Conservation (phyloP, 108 stramenopile genomes). For the Fragilariopsis cylindrus region DNA sequence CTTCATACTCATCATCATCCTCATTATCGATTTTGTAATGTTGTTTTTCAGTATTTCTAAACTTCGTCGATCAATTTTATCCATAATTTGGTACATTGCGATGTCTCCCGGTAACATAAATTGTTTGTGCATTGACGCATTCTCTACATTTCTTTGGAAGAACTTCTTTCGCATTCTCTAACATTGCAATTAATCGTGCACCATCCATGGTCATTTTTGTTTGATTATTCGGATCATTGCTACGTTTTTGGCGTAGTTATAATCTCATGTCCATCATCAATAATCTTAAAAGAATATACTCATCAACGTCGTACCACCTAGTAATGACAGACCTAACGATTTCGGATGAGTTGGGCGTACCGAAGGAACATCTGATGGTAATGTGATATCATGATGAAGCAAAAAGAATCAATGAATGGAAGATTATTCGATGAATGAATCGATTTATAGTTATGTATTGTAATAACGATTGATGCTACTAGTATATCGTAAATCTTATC, state of each 20-base stretch:
- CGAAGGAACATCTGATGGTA: constrained; percentile 6
- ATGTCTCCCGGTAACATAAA: constrained; percentile 50
- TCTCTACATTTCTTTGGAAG: constrained; percentile 49
- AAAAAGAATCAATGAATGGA: too few relatives aligned
- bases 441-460: too few relatives aligned
- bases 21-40: constrained; percentile 35
- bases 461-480: too few relatives aligned
- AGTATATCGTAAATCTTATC: too few relatives aligned
- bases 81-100: constrained; percentile 40
- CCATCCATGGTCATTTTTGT: constrained; percentile 39
- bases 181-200: constrained; percentile 54
- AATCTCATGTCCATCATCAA: constrained; percentile 3
- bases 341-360: constrained; percentile 17
- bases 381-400: too few relatives aligned
- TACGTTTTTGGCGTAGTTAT: not conserved
- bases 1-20: not conserved
- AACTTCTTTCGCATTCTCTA: constrained; percentile 58
- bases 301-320: constrained; percentile 17
- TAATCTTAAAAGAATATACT: constrained; percentile 21
- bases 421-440: too few relatives aligned
- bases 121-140: constrained; percentile 48
- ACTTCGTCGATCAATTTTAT: constrained; percentile 47
- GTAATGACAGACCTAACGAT: constrained; percentile 1
- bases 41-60: constrained; percentile 46
- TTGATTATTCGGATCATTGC: not conserved